phyloP scores from a whole-genome alignment of 352 stramenopile species.

The Chrysophaeum taylorii region DNA sequence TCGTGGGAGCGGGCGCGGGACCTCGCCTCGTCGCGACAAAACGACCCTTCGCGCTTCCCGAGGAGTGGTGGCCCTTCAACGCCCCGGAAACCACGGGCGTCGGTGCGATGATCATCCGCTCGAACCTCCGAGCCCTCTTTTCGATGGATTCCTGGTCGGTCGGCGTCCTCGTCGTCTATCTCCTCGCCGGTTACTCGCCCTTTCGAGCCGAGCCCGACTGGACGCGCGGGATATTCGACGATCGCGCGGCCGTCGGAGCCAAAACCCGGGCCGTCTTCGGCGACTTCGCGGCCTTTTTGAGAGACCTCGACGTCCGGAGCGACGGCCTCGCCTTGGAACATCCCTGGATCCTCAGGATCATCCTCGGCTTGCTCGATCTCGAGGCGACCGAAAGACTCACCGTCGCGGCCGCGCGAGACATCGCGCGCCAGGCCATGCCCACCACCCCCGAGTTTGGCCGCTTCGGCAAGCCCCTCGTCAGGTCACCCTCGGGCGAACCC shows the following conservation, averaged over 20 bases:
- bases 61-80: slow-evolving; percentile 13
- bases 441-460: not conserved
- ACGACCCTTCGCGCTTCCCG: not conserved
- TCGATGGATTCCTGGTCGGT: slow-evolving; percentile 6
- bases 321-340: not conserved
- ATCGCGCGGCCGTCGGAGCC: not conserved
- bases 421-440: not conserved
- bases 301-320: not conserved
- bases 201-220: not conserved
- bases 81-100: slow-evolving; percentile 6
- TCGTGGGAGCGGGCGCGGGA: slow-evolving; percentile 4
- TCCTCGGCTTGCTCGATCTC: not conserved
- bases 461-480: not conserved
- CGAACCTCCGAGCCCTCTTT: slow-evolving; percentile 1
- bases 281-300: not conserved
- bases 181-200: not conserved
- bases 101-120: slow-evolving; percentile 1
- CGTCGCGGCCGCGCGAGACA: not conserved
- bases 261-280: not conserved
- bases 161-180: not conserved
- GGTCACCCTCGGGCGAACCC: not conserved
- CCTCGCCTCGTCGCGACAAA: slow-evolving; percentile 9
- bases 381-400: not conserved
- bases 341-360: not conserved
- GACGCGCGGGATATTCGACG: not conserved